A percentile compares a stretch with the other conserved stretches of the same genome.
Conservation (phyloP, 1,284 basidiomycete species). For the Tremellales sp. region DNA sequence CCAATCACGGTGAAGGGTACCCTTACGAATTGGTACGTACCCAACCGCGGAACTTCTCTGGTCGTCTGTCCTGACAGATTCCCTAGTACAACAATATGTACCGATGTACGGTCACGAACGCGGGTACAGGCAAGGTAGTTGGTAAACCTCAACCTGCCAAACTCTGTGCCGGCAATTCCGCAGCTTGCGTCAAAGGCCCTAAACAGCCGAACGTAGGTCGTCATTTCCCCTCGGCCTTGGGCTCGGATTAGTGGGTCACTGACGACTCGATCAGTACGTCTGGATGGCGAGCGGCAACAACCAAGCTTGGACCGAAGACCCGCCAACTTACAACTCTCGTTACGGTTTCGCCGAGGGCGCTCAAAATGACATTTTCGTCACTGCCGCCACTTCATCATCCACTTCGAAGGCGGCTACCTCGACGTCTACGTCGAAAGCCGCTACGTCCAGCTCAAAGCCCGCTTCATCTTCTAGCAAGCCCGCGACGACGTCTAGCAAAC, state of each 20-base stretch:
- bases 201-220: conserved; percentile 30
- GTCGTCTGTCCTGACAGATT: background rate
- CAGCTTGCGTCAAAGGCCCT: conserved; percentile 34
- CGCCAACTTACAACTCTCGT: conserved; percentile 24
- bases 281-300: conserved; percentile 48
- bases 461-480: background rate
- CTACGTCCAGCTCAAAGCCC: background rate
- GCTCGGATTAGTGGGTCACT: conserved; percentile 9
- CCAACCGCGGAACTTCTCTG: background rate
- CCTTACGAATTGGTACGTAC: conserved; percentile 9
- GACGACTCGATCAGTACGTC: conserved; percentile 15
- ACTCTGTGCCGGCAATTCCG: conserved; percentile 28
- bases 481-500: background rate
- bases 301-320: conserved; percentile 51
- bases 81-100: conserved; percentile 66
- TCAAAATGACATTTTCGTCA: conserved; percentile 28
- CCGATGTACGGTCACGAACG: conserved; percentile 62
- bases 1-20: conserved; percentile 12
- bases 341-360: conserved; percentile 33
- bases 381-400: conserved; percentile 1
- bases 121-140: conserved; percentile 40
- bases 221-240: too few relatives aligned
- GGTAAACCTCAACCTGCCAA: background rate
- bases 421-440: background rate
- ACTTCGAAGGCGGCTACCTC: background rate